A percentile compares a stretch with the other conserved stretches of the same genome.
Evolutionary conservation across 495 filamentous ascomycete genomes (phyloP).

Genomic region (Massariosphaeria phaeospora): DNA sequence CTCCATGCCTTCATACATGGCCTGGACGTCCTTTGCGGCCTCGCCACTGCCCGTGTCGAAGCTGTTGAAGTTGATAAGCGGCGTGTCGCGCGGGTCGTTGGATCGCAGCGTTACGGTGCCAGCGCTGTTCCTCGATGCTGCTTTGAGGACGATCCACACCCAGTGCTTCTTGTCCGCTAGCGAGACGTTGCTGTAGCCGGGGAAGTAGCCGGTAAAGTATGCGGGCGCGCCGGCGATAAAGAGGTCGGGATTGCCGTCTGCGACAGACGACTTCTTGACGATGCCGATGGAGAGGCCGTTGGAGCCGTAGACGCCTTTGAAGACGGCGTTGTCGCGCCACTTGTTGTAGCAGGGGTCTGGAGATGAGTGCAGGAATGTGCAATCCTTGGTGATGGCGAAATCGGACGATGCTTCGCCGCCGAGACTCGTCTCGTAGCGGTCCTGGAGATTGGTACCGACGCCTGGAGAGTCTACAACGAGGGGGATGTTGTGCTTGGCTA

Average conservation of each 20-base stretch:
- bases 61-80: slow-evolving; percentile 36
- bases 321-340: slow-evolving; percentile 41
- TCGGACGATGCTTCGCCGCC: slow-evolving; percentile 40
- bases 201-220: slow-evolving; percentile 52
- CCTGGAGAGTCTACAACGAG: slow-evolving; percentile 53
- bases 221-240: slow-evolving; percentile 52
- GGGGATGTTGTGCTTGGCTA: slow-evolving; percentile 47
- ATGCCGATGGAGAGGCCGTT: slow-evolving; percentile 48
- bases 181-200: slow-evolving; percentile 39
- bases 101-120: slow-evolving; percentile 32
- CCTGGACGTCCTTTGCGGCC: slow-evolving; percentile 23
- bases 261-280: slow-evolving; percentile 44
- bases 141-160: slow-evolving; percentile 34
- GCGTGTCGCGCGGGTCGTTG: slow-evolving; percentile 28
- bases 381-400: slow-evolving; percentile 45
- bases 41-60: slow-evolving; percentile 27
- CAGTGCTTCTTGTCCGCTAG: slow-evolving; percentile 40
- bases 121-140: slow-evolving; percentile 31
- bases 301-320: slow-evolving; percentile 49
- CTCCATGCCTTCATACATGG: slow-evolving; percentile 30
- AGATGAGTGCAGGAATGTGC: slow-evolving; percentile 45
- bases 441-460: slow-evolving; percentile 64
- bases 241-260: slow-evolving; percentile 45
- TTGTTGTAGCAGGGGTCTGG: slow-evolving; percentile 49
- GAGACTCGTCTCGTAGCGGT: slow-evolving; percentile 56